These are phyloP conservation scores for Oryza longistaminata DNA, from an alignment of 176 grass and related monocot species.

Conservation along the genomic window DNA sequence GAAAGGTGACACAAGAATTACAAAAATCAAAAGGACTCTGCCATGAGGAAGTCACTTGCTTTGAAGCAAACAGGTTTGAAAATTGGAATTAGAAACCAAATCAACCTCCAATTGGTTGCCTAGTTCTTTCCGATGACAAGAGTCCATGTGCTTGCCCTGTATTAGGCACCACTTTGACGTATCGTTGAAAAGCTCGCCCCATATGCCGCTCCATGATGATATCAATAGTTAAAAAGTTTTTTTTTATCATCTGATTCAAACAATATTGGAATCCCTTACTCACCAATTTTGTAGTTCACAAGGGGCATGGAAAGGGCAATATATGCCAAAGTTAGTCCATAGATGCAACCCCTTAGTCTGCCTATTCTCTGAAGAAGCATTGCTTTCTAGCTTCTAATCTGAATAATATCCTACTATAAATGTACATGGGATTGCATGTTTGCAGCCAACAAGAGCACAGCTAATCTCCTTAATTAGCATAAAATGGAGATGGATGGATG, in stretches of 20 bases:
- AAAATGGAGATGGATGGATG: too few species aligned
- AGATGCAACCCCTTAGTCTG: neutral
- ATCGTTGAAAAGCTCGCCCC: conserved; percentile 43
- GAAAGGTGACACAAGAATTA: conserved; percentile 38
- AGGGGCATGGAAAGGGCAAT: neutral
- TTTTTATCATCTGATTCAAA: neutral
- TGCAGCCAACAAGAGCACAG: too few species aligned
- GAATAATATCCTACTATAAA: neutral
- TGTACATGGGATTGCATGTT: too few species aligned
- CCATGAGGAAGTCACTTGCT: conserved; percentile 21
- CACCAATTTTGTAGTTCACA: neutral
- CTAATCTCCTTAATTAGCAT: too few species aligned
- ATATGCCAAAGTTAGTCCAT: neutral
- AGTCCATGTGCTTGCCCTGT: conserved; percentile 25
- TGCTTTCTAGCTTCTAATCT: neutral
- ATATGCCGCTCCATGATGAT: neutral
- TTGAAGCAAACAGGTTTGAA: conserved; percentile 43
- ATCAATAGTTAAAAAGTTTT: neutral
- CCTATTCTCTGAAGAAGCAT: neutral
- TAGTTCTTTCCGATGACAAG: conserved; percentile 17
- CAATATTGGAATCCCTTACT: neutral
- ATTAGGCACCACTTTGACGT: conserved; percentile 28
- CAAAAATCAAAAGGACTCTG: neutral
- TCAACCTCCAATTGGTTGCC: neutral
- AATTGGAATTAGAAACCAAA: neutral